Evolutionary conservation across 352 stramenopile species (phyloP).

Genomic region (Salisapilia sapeloensis): DNA sequence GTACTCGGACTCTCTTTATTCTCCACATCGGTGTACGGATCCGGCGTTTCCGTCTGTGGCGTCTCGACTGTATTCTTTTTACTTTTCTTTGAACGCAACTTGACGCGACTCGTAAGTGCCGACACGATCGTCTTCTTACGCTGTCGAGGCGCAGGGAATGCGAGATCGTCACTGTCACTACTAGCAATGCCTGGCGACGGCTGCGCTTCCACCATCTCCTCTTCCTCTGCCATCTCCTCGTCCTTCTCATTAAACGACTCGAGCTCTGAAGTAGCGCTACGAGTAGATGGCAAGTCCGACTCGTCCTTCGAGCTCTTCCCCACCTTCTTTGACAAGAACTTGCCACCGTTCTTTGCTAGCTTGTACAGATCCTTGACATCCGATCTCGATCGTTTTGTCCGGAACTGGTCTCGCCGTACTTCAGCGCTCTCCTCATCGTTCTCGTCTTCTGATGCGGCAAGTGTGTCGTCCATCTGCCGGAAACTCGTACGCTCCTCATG

Average conservation of each 20-base stretch:
- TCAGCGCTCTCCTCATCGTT: no score
- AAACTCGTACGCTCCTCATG: no score
- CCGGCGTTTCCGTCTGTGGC: slow-evolving; percentile 1
- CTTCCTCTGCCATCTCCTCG: slow-evolving; percentile 4
- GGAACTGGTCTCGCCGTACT: no score
- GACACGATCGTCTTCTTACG: no score
- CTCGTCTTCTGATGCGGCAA: no score
- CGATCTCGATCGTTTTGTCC: no score
- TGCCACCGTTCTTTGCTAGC: no score
- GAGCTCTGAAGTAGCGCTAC: no score
- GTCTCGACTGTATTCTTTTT: not conserved
- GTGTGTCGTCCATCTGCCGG: no score
- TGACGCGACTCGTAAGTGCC: no score
- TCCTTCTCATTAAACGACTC: slow-evolving; percentile 7
- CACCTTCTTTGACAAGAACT: slow-evolving; percentile 4
- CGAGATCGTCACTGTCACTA: slow-evolving; percentile 3
- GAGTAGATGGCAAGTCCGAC: no score
- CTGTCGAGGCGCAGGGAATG: not conserved
- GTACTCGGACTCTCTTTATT: not conserved
- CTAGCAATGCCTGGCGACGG: slow-evolving; percentile 1
- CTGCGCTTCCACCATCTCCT: slow-evolving; percentile 6
- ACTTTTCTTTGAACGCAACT: slow-evolving; percentile 6
- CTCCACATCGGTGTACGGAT: slow-evolving; percentile 1
- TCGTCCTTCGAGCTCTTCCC: slow-evolving; percentile 5
- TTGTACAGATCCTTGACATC: no score